Evolutionary conservation across 2,329 filamentous ascomycete species (phyloP).

Genomic region (Colletotrichum limetticola): DNA sequence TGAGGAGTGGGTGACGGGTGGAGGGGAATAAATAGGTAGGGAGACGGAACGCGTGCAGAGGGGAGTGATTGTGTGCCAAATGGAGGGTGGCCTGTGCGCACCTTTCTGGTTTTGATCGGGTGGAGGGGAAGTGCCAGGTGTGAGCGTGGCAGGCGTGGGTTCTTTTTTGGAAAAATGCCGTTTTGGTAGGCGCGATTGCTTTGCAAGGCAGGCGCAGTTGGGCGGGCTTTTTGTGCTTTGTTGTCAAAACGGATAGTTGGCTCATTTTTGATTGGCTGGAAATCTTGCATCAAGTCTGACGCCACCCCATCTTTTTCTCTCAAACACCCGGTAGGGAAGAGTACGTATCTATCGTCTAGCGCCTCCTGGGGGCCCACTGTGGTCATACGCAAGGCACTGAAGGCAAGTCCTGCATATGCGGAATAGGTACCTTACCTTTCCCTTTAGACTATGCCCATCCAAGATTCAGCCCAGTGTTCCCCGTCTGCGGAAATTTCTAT

Average conservation of each 20-base stretch:
- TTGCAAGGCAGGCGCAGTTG: conserved; percentile 5
- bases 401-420: background rate
- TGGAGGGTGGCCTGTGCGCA: conserved; percentile 32
- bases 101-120: background rate
- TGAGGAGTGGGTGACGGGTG: conserved; percentile 39
- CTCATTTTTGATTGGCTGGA: conserved; percentile 37
- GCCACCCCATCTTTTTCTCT: conserved; percentile 31
- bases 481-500: background rate
- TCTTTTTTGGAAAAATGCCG: conserved; percentile 19
- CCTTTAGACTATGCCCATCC: background rate
- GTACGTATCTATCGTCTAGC: conserved; percentile 11
- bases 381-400: background rate
- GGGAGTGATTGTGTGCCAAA: conserved; percentile 39
- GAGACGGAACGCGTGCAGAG: conserved; percentile 45
- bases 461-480: conserved; percentile 9
- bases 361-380: background rate
- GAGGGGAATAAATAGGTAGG: conserved; percentile 42
- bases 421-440: background rate
- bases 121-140: background rate
- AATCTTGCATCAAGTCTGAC: conserved; percentile 26
- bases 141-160: background rate
- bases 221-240: conserved; percentile 23
- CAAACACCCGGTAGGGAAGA: background rate
- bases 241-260: conserved; percentile 5
- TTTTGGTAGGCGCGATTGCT: conserved; percentile 29